phyloP scores from a whole-genome alignment of 2,329 filamentous ascomycete species.

The Microdochium paspali region DNA sequence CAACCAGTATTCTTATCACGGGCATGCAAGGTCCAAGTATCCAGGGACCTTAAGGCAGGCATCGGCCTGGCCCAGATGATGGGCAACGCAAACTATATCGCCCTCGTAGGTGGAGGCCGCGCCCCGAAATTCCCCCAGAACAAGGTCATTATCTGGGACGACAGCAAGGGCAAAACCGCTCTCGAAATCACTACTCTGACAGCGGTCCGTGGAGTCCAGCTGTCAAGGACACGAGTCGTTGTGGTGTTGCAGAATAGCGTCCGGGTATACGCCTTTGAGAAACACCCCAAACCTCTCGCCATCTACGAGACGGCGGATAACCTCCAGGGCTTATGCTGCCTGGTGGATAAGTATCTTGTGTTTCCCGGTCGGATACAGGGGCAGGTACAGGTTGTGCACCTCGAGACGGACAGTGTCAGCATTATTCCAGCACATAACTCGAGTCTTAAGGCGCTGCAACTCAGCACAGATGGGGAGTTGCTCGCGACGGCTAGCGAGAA shows the following conservation, averaged over 20 bases:
- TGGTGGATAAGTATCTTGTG: slow-evolving; percentile 64
- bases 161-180: slow-evolving; percentile 61
- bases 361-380: slow-evolving; percentile 83
- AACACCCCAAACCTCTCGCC: slow-evolving; percentile 58
- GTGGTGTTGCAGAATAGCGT: slow-evolving; percentile 77
- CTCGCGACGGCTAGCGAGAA: slow-evolving; percentile 86
- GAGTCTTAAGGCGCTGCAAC: slow-evolving; percentile 64
- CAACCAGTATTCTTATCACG: slow-evolving; percentile 9
- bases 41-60: slow-evolving; percentile 63
- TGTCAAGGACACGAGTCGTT: slow-evolving; percentile 68
- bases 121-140: slow-evolving; percentile 80
- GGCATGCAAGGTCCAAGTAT: slow-evolving; percentile 1
- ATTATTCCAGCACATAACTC: slow-evolving; percentile 88
- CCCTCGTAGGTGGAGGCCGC: slow-evolving; percentile 79
- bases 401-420: slow-evolving; percentile 71
- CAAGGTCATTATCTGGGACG: slow-evolving; percentile 93
- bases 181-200: slow-evolving; percentile 76
- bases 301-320: slow-evolving; percentile 85
- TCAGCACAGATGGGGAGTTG: slow-evolving; percentile 72
- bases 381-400: slow-evolving; percentile 80
- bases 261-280: slow-evolving; percentile 70
- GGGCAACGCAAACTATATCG: slow-evolving; percentile 76
- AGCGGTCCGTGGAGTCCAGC: slow-evolving; percentile 68
- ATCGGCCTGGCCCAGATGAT: slow-evolving; percentile 81
- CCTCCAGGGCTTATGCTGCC: slow-evolving; percentile 66